These are phyloP conservation scores for Colletotrichum abscissum DNA, from an alignment of 2,329 filamentous ascomycete species.

Conservation along the genomic window DNA sequence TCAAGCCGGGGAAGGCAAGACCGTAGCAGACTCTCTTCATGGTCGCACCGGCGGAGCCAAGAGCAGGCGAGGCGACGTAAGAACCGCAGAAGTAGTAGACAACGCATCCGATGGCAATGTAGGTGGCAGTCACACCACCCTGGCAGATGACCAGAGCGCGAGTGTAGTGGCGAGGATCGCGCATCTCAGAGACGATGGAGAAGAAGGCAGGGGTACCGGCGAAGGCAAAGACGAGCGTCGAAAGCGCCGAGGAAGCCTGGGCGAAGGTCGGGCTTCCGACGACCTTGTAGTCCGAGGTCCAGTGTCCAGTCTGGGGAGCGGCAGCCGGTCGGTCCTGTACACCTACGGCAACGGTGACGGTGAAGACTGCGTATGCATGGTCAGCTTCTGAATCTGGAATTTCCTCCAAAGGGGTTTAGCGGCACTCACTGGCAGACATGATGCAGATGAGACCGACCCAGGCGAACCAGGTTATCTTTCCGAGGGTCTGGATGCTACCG, in stretches of 20 bases:
- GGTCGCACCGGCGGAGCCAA: constrained; percentile 54
- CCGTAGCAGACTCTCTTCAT: constrained; percentile 59
- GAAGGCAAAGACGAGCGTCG: constrained; percentile 50
- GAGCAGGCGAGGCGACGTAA: constrained; percentile 57
- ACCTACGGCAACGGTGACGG: constrained; percentile 44
- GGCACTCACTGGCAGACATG: constrained; percentile 41
- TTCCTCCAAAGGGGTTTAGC: not conserved
- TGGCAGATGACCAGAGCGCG: constrained; percentile 43
- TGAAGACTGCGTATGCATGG: constrained; percentile 36
- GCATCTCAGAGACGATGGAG: constrained; percentile 48
- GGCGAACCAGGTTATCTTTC: constrained; percentile 47
- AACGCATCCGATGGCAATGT: constrained; percentile 48
- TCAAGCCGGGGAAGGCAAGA: constrained; percentile 45
- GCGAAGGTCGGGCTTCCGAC: constrained; percentile 69
- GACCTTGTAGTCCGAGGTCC: constrained; percentile 51
- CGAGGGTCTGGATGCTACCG: constrained; percentile 46
- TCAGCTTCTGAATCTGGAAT: not conserved
- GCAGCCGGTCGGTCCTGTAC: constrained; percentile 43
- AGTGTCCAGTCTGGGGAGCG: constrained; percentile 38
- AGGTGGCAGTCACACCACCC: constrained; percentile 44
- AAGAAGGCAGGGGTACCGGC: constrained; percentile 51
- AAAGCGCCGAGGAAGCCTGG: constrained; percentile 53
- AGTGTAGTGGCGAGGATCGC: constrained; percentile 44
- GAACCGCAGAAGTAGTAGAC: constrained; percentile 60
- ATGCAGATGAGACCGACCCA: constrained; percentile 46